These are phyloP conservation scores for Zygosaccharomyces lentus DNA, from an alignment of 805 yeast genomes.

Conservation along the genomic window DNA sequence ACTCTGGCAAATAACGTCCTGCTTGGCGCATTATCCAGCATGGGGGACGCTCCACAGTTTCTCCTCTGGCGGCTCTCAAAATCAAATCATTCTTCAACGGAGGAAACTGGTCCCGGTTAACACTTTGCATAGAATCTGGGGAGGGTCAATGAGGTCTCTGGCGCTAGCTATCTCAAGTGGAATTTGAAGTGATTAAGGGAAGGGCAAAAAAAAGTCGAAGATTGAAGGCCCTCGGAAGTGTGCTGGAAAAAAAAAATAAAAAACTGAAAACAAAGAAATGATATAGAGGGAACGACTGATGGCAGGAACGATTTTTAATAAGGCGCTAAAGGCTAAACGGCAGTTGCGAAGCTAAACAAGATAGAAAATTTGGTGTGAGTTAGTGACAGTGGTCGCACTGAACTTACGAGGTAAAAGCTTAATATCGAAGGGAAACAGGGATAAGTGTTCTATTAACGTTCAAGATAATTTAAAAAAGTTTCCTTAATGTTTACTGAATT, in stretches of 20 bases:
- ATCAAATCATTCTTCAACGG: slow-evolving; percentile 84
- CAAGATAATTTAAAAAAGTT: background rate
- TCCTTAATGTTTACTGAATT: slow-evolving; percentile 20
- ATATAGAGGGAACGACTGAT: too few relatives aligned
- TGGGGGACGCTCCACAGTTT: slow-evolving; percentile 92
- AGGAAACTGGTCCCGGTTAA: slow-evolving; percentile 47
- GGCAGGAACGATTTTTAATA: too few relatives aligned
- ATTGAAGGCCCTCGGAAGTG: background rate
- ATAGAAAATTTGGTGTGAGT: background rate
- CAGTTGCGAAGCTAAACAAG: background rate
- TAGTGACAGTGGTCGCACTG: background rate
- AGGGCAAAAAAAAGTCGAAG: background rate
- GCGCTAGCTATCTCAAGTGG: background rate
- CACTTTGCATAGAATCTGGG: slow-evolving; percentile 4
- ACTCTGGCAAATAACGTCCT: slow-evolving; percentile 88
- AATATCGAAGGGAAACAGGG: background rate
- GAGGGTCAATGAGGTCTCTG: background rate
- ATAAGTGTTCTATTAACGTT: background rate
- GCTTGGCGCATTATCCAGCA: slow-evolving; percentile 99
- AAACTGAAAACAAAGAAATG: background rate
- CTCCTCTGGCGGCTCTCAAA: slow-evolving; percentile 86
- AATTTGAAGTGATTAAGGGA: background rate
- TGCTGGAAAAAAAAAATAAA: background rate
- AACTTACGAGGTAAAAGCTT: background rate
- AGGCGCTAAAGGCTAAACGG: too few relatives aligned